Conservation (phyloP, 2,329 filamentous ascomycete species). For the Cladophialophora carrionii region DNA sequence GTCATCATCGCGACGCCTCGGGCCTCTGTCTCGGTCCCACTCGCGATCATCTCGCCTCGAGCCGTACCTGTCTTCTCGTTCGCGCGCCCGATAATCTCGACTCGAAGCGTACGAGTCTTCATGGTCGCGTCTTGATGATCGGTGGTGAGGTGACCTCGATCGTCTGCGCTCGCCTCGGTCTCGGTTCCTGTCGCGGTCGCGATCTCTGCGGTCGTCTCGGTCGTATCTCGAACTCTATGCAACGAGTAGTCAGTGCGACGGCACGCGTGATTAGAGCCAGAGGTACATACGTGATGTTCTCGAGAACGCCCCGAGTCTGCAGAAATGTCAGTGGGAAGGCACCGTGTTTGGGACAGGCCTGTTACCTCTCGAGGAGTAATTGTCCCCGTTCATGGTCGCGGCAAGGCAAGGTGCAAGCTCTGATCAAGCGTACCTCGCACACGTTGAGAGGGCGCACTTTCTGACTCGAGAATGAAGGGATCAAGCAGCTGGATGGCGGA, state of each 20-base stretch:
- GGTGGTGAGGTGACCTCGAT: conserved; percentile 82
- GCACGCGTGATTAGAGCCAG: neutral
- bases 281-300: conserved; percentile 54
- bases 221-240: conserved; percentile 53
- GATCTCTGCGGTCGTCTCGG: conserved; percentile 48
- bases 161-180: conserved; percentile 63
- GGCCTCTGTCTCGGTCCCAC: conserved; percentile 72
- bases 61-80: conserved; percentile 89
- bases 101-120: conserved; percentile 91
- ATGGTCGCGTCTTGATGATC: conserved; percentile 69
- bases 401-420: conserved; percentile 1
- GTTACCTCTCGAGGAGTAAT: conserved; percentile 75
- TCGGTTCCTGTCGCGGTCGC: conserved; percentile 49
- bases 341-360: conserved; percentile 32
- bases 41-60: conserved; percentile 70
- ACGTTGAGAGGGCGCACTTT: neutral
- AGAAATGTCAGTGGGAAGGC: conserved; percentile 42
- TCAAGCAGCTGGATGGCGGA: neutral
- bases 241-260: conserved; percentile 36
- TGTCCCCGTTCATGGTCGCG: conserved; percentile 79
- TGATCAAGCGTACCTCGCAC: neutral
- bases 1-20: conserved; percentile 68
- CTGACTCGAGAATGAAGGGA: neutral
- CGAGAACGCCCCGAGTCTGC: conserved; percentile 57
- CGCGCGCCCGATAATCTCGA: conserved; percentile 86